Percentiles rank a stretch among this genome's conserved stretches.
phyloP scores from a whole-genome alignment of 805 yeast species.

The Brettanomyces bruxellensis region DNA sequence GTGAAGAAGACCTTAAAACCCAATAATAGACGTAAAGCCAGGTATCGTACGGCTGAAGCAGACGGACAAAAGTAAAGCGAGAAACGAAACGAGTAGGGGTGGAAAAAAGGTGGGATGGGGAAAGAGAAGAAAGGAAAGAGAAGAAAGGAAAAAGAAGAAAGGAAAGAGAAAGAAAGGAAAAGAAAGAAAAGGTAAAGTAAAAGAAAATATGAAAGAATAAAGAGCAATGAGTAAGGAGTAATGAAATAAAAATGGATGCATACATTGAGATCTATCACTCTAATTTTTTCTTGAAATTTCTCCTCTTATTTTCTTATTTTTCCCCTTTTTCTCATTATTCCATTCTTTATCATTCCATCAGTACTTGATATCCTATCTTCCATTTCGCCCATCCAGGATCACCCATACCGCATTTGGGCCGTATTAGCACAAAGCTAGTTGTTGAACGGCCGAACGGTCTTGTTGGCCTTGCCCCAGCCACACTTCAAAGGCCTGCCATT shows the following conservation, averaged over 20 bases:
- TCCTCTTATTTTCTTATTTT: neutral
- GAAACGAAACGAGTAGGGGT: too few relatives aligned
- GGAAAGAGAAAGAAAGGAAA: neutral
- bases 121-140: neutral
- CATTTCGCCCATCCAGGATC: too few relatives aligned
- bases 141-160: neutral
- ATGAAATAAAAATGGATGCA: neutral
- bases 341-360: too few relatives aligned
- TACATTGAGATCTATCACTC: neutral
- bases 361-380: too few relatives aligned
- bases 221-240: too few relatives aligned
- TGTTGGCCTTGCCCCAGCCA: constrained; percentile 68
- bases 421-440: neutral
- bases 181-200: neutral
- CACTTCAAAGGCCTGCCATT: constrained; percentile 74
- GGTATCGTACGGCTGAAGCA: too few relatives aligned
- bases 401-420: too few relatives aligned
- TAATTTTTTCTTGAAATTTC: too few relatives aligned
- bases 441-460: constrained; percentile 3
- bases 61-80: too few relatives aligned
- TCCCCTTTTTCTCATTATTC: too few relatives aligned
- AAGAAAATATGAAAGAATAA: neutral
- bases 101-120: neutral
- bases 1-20: too few relatives aligned
- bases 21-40: too few relatives aligned